Evolutionary conservation across 495 filamentous ascomycete genomes (phyloP).

Genomic region (Penicillium fimorum): DNA sequence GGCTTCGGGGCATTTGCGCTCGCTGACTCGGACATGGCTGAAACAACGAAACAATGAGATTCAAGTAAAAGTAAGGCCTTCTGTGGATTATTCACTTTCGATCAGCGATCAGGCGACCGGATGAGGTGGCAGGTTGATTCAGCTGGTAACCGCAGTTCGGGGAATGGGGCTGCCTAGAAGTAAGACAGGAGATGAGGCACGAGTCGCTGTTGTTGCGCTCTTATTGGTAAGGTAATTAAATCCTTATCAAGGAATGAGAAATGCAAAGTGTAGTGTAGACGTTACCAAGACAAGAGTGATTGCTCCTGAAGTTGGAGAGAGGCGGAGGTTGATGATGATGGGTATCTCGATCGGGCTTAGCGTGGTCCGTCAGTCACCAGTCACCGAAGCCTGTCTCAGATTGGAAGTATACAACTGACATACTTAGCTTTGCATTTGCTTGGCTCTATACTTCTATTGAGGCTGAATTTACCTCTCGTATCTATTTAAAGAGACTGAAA

Average conservation of each 20-base stretch:
- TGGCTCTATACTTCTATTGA: background rate
- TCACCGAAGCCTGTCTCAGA: slow-evolving; percentile 29
- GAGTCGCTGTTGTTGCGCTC: background rate
- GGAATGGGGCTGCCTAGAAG: slow-evolving; percentile 11
- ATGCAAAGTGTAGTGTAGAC: slow-evolving; percentile 21
- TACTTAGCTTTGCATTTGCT: slow-evolving; percentile 1
- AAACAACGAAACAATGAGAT: slow-evolving; percentile 4
- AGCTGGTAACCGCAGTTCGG: slow-evolving; percentile 20
- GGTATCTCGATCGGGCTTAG: slow-evolving; percentile 30
- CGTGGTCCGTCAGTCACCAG: slow-evolving; percentile 32
- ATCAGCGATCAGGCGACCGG: slow-evolving; percentile 26
- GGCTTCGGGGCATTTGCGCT: slow-evolving; percentile 75
- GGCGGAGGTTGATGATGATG: slow-evolving; percentile 35
- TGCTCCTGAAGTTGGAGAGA: slow-evolving; percentile 17
- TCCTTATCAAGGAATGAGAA: slow-evolving; percentile 11
- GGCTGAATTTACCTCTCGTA: background rate
- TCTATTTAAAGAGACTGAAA: slow-evolving; percentile 1
- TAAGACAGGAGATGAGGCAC: slow-evolving; percentile 7
- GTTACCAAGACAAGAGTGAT: slow-evolving; percentile 13
- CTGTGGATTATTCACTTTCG: slow-evolving; percentile 24
- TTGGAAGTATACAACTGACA: slow-evolving; percentile 4
- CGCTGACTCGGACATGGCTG: slow-evolving; percentile 45
- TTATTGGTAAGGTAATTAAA: background rate
- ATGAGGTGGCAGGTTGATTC: slow-evolving; percentile 23
- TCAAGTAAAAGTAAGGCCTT: slow-evolving; percentile 33